Evolutionary conservation across 2,329 filamentous ascomycete species (phyloP), one percentile per base, ranked within the genome.

Genomic region (Epichloe hybrida): DNA sequence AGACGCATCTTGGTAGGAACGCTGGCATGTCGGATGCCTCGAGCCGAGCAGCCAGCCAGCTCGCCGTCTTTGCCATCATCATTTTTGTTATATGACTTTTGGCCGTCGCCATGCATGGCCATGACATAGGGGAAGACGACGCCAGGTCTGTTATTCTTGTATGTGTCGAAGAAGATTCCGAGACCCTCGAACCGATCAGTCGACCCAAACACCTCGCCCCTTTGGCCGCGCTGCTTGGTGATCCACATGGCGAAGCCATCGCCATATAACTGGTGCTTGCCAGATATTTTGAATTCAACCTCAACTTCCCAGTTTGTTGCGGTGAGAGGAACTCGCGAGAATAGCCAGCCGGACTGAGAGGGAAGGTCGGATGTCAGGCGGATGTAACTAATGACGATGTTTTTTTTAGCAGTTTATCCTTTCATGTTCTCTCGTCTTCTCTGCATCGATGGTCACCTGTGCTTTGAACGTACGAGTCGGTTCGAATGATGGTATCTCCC

Each of bases 221-320:
- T 70, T 59, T 83, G 78, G 35, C 80, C 90, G 57, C 93, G 87
- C 69, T 95, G 83, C 70, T 95, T 95, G 58, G 91, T 97, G 63
- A 98, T 78, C 93, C 93, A 98, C 79, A 98, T 85, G 56, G 93
- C 93, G 70, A 98, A 88, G 56, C 93, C 93, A 69, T 98, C 93
- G 60, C 93, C 93, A 64, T 94, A 94, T 39, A 98, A 80, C 67
- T 87, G 86, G 61, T 90, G 87, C 61, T 85, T 80, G 61, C 93
- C 93, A 56, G 88, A 83, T 63, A 98, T 88, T 70, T 88, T 88
- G 74, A 97, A 97, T 65, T 97, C 93, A 56, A 97, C 79, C 69
- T 94, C 87, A 58, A 98, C 85, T 78, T 97, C 88, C 93, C 93
- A 98, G 72, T 98, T 98, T 40, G 91, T 98, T 44, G 93, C 93